Evolutionary conservation across 176 grass and related monocot genomes (phyloP).

Genomic region (Rhipidocladum racemiflorum): DNA sequence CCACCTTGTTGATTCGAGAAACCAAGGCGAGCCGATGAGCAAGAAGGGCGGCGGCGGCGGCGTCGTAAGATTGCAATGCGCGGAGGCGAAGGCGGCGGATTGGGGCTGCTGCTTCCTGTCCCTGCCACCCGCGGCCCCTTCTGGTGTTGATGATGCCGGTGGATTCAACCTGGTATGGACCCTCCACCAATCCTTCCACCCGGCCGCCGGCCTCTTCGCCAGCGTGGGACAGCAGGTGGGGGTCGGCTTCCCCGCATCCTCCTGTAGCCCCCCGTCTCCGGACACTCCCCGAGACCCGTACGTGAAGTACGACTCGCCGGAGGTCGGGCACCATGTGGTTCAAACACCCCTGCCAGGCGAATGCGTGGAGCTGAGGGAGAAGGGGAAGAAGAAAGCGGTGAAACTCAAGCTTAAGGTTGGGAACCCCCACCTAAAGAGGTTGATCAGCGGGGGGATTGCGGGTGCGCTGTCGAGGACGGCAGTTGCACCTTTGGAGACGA

Average conservation of each 20-base stretch:
- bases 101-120: slow-evolving; percentile 44
- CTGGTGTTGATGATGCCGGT: background rate
- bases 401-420: slow-evolving; percentile 61
- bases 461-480: slow-evolving; percentile 66
- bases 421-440: slow-evolving; percentile 63
- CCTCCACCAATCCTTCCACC: slow-evolving; percentile 54
- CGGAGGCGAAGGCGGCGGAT: slow-evolving; percentile 21
- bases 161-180: slow-evolving; percentile 45
- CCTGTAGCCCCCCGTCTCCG: slow-evolving; percentile 13
- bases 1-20: background rate
- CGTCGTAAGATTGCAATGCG: slow-evolving; percentile 35
- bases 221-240: slow-evolving; percentile 47
- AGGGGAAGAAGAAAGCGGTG: slow-evolving; percentile 32
- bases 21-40: slow-evolving; percentile 16
- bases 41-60: slow-evolving; percentile 27
- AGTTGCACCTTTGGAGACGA: slow-evolving; percentile 81
- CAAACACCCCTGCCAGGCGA: slow-evolving; percentile 4
- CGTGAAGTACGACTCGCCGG: slow-evolving; percentile 36
- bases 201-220: slow-evolving; percentile 51
- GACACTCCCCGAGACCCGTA: slow-evolving; percentile 22
- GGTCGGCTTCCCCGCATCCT: slow-evolving; percentile 29
- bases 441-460: slow-evolving; percentile 70
- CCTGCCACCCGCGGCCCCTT: slow-evolving; percentile 20
- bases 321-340: slow-evolving; percentile 25
- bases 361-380: slow-evolving; percentile 35